Evolutionary conservation across 371 early-diverging fungal species (phyloP).

Genomic region (Entomophthora muscae): DNA sequence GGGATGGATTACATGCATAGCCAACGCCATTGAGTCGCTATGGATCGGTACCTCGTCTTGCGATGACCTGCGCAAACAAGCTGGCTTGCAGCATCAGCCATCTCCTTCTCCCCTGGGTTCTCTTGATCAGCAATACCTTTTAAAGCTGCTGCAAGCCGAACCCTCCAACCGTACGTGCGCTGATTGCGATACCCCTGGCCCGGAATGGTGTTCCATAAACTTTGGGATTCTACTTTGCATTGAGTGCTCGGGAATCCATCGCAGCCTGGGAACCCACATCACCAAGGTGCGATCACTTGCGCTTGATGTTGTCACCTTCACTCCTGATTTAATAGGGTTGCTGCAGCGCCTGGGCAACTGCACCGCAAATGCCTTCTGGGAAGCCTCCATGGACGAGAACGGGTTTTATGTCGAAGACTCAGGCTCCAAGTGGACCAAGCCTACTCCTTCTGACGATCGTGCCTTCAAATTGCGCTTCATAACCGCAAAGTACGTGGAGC

Average conservation of each 20-base stretch:
- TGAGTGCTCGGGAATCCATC: constrained; percentile 91
- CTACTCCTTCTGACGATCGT: constrained; percentile 2
- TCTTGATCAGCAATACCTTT: constrained; percentile 8
- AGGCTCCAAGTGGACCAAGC: constrained; percentile 5
- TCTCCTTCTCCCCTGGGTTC: not conserved
- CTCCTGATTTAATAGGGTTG: constrained; percentile 6
- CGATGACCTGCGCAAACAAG: not conserved
- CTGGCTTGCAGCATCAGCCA: too few relatives aligned
- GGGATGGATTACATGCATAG: constrained; percentile 46
- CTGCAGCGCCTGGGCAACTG: constrained; percentile 1
- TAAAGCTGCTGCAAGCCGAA: constrained; percentile 22
- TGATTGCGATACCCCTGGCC: constrained; percentile 61
- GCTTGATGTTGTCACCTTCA: constrained; percentile 43
- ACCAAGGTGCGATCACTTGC: constrained; percentile 72
- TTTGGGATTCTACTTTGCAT: constrained; percentile 91
- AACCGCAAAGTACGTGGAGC: constrained; percentile 9
- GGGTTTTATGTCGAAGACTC: not conserved
- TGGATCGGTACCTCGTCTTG: constrained; percentile 32
- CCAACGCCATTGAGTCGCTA: constrained; percentile 45
- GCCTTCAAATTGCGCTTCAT: constrained; percentile 4
- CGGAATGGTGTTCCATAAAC: constrained; percentile 88
- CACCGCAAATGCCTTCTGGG: not conserved
- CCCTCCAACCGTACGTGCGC: constrained; percentile 53
- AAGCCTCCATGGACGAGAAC: constrained; percentile 1
- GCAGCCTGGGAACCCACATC: constrained; percentile 87